These are phyloP conservation scores for Coniochaeta hoffmannii DNA, from an alignment of 2,329 filamentous ascomycete genomes.

Conservation along the genomic window DNA sequence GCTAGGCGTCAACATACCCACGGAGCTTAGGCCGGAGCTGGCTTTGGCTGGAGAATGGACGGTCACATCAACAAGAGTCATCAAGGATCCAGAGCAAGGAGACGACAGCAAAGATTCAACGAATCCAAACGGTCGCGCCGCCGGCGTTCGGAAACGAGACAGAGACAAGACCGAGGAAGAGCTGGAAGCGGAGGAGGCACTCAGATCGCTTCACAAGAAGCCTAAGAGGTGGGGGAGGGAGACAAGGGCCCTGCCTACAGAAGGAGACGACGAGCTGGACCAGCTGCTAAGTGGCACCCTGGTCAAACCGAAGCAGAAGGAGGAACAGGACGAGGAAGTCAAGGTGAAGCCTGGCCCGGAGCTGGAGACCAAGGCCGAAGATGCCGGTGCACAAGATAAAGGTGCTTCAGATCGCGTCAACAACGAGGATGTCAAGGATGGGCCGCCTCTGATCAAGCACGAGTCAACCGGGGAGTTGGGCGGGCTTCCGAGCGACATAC, in stretches of 20 bases:
- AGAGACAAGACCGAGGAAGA: slow-evolving; percentile 50
- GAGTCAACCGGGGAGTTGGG: slow-evolving; percentile 26
- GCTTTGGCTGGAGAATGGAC: slow-evolving; percentile 89
- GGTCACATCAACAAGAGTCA: slow-evolving; percentile 55
- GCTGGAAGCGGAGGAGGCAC: slow-evolving; percentile 51
- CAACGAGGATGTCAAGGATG: slow-evolving; percentile 5
- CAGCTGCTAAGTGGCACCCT: slow-evolving; percentile 40
- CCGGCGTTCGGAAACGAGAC: slow-evolving; percentile 57
- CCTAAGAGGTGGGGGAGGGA: slow-evolving; percentile 47
- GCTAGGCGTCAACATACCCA: slow-evolving; percentile 78
- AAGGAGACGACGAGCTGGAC: slow-evolving; percentile 53
- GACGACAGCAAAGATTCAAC: slow-evolving; percentile 22
- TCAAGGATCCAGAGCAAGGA: slow-evolving; percentile 30
- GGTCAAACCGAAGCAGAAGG: slow-evolving; percentile 21
- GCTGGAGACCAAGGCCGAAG: slow-evolving; percentile 30
- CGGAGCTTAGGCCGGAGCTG: slow-evolving; percentile 70
- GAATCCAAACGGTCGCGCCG: slow-evolving; percentile 24
- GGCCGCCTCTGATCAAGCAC: slow-evolving; percentile 27
- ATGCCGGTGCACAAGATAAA: slow-evolving; percentile 11
- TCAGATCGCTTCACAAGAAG: slow-evolving; percentile 54
- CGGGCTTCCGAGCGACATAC: slow-evolving; percentile 5
- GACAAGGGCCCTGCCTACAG: slow-evolving; percentile 38
- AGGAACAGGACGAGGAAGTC: slow-evolving; percentile 17
- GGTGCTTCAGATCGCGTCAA: slow-evolving; percentile 5
- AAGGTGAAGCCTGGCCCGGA: slow-evolving; percentile 19